Evolutionary conservation across 306 rosid genomes (phyloP).

Genomic region (Prunus mira): DNA sequence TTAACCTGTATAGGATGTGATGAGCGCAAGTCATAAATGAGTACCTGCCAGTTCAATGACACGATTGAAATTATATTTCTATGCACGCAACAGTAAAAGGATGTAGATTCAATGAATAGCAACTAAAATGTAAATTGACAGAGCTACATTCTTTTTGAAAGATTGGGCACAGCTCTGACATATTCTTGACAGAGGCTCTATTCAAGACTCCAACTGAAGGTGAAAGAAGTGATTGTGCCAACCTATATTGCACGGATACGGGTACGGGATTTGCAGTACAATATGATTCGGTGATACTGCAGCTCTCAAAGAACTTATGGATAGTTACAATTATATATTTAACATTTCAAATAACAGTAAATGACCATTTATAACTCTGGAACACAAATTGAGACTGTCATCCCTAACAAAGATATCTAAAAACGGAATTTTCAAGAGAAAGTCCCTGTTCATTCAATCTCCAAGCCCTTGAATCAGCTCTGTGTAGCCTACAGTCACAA

Average conservation of each 20-base stretch:
- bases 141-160: not conserved
- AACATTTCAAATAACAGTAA: too few species aligned
- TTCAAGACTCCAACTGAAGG: not conserved
- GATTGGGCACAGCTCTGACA: not conserved
- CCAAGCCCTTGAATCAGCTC: too few species aligned
- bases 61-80: not conserved
- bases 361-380: too few species aligned
- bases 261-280: not conserved
- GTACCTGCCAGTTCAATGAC: conserved; percentile 55
- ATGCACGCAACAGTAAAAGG: not conserved
- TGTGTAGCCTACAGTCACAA: too few species aligned
- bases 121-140: not conserved
- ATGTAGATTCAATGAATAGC: not conserved
- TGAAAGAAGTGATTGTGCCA: not conserved
- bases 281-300: not conserved
- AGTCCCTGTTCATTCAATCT: too few species aligned
- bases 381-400: too few species aligned
- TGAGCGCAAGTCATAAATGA: conserved; percentile 85
- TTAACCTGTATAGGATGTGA: conserved; percentile 65
- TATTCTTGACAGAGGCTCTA: not conserved
- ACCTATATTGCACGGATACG: too few species aligned
- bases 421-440: too few species aligned
- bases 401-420: too few species aligned
- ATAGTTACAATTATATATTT: not conserved
- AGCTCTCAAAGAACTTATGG: not conserved